Percentiles rank a stretch among this genome's conserved stretches.
Evolutionary conservation across 352 stramenopile species (phyloP).

Genomic region (Globisporangium yorkense): DNA sequence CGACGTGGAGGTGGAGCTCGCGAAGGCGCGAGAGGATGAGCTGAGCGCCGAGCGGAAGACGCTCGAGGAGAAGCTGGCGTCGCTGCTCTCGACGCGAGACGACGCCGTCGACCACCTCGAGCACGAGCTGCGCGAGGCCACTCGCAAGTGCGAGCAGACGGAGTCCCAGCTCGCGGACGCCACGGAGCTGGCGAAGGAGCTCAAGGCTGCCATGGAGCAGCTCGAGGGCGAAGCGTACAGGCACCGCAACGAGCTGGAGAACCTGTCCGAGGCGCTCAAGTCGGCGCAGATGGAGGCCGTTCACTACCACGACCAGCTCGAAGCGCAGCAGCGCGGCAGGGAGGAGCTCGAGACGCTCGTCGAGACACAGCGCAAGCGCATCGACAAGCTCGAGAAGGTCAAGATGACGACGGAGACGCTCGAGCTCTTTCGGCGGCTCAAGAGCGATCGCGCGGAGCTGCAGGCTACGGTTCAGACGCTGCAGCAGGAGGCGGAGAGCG

Average conservation of each 20-base stretch:
- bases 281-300: constrained; percentile 44
- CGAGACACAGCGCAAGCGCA: constrained; percentile 49
- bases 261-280: constrained; percentile 47
- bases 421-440: constrained; percentile 64
- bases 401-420: constrained; percentile 79
- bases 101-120: constrained; percentile 25
- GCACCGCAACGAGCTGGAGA: constrained; percentile 39
- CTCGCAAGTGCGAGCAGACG: constrained; percentile 23
- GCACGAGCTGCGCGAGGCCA: constrained; percentile 21
- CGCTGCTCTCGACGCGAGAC: constrained; percentile 22
- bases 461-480: constrained; percentile 34
- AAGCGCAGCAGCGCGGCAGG: constrained; percentile 29
- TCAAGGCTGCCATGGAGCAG: constrained; percentile 40
- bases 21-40: constrained; percentile 22
- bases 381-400: constrained; percentile 76
- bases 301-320: constrained; percentile 47
- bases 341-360: constrained; percentile 40
- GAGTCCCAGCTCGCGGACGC: constrained; percentile 9
- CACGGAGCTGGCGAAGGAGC: constrained; percentile 22
- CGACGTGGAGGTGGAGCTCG: constrained; percentile 29
- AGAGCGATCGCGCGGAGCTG: constrained; percentile 47
- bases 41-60: constrained; percentile 17
- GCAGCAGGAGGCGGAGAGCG: neutral
- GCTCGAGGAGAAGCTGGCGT: constrained; percentile 20
- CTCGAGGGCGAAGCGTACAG: constrained; percentile 45